Conservation (phyloP, 495 filamentous ascomycete species). For the Lophiotrema nucula region DNA sequence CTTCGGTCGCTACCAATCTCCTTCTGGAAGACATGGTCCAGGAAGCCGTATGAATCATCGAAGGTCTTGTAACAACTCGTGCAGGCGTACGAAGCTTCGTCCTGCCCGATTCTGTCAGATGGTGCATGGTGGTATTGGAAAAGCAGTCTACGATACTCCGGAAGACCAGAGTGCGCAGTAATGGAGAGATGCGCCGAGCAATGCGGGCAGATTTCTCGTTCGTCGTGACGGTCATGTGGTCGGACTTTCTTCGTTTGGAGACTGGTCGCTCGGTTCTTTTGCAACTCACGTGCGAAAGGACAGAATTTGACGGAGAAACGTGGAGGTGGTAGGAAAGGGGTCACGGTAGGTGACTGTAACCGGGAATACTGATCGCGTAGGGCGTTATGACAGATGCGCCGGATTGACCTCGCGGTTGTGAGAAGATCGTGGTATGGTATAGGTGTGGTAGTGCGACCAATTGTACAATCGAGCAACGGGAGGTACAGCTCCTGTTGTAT, state of each 20-base stretch:
- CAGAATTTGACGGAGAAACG: conserved; percentile 31
- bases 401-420: conserved; percentile 18
- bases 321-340: conserved; percentile 19
- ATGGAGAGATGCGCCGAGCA: conserved; percentile 22
- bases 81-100: conserved; percentile 17
- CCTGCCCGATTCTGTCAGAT: background rate
- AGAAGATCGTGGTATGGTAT: conserved; percentile 20
- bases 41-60: conserved; percentile 27
- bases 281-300: conserved; percentile 18
- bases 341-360: background rate
- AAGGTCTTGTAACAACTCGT: conserved; percentile 27
- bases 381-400: conserved; percentile 14
- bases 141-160: conserved; percentile 12
- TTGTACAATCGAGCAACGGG: conserved; percentile 15
- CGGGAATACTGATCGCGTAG: conserved; percentile 23
- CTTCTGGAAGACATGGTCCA: conserved; percentile 27
- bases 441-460: conserved; percentile 2
- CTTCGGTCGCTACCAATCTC: conserved; percentile 23
- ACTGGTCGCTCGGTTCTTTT: conserved; percentile 8
- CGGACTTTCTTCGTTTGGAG: conserved; percentile 22
- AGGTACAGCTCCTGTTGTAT: conserved; percentile 22
- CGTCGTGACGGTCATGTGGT: conserved; percentile 27
- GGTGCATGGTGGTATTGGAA: conserved; percentile 18
- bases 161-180: conserved; percentile 22
- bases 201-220: conserved; percentile 27